phyloP scores from a whole-genome alignment of 176 grass and related monocot species.

The Oryza coarctata region DNA sequence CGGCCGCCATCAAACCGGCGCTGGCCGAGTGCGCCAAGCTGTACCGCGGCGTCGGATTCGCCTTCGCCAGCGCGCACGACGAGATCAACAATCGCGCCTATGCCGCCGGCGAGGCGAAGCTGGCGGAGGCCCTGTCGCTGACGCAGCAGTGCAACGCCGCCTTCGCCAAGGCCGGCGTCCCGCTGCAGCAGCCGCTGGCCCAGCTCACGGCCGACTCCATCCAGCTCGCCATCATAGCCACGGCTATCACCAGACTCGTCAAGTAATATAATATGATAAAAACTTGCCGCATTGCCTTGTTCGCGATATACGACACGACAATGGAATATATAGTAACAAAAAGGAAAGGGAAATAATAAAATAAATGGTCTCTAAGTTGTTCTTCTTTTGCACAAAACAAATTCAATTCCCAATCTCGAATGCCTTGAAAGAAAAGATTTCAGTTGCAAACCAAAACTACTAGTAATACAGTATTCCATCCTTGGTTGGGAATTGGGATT shows the following conservation, averaged over 20 bases:
- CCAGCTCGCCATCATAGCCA: slow-evolving; percentile 19
- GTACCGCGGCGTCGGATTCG: not conserved
- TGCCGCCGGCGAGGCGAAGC: not conserved
- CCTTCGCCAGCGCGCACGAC: slow-evolving; percentile 5
- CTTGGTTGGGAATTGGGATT: too few relatives aligned
- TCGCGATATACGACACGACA: too few relatives aligned
- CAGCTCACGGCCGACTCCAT: not conserved
- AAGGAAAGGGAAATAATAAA: too few relatives aligned
- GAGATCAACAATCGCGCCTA: not conserved
- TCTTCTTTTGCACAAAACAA: too few relatives aligned
- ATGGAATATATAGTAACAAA: too few relatives aligned
- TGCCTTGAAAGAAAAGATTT: too few relatives aligned
- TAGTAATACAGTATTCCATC: too few relatives aligned
- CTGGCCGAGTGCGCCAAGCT: not conserved
- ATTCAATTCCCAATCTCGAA: too few relatives aligned
- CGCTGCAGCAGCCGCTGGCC: slow-evolving; percentile 3
- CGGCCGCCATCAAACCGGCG: not conserved
- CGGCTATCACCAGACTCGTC: slow-evolving; percentile 26
- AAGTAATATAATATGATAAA: too few relatives aligned
- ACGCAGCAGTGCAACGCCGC: slow-evolving; percentile 6
- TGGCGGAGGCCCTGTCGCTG: not conserved
- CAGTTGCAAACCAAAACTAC: too few relatives aligned
- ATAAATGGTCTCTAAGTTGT: too few relatives aligned
- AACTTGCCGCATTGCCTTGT: too few relatives aligned
- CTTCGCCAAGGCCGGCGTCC: not conserved